phyloP scores from a whole-genome alignment of 1,139 yeast genomes.

The Diutina pseudorugosa region DNA sequence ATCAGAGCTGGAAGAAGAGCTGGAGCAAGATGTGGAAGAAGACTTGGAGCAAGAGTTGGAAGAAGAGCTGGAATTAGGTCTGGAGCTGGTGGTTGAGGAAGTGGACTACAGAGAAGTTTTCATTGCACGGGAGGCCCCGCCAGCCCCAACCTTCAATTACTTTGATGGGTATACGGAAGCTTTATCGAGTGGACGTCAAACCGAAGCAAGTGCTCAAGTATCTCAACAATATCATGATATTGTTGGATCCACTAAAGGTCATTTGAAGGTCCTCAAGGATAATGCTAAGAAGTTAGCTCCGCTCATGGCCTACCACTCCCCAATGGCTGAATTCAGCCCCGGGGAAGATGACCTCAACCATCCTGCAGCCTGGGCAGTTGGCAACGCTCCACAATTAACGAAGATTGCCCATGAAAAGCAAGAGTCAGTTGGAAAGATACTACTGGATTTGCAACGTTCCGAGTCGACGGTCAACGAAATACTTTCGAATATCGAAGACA shows the following conservation, averaged over 20 bases:
- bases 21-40: background rate
- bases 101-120: background rate
- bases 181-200: background rate
- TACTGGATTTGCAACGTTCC: background rate
- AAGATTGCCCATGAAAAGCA: background rate
- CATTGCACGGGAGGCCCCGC: background rate
- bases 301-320: background rate
- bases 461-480: background rate
- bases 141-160: background rate
- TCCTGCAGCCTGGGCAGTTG: background rate
- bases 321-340: background rate
- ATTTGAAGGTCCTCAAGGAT: background rate
- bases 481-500: background rate
- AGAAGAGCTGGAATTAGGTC: background rate
- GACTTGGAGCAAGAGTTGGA: background rate
- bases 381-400: background rate
- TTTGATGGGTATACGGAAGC: background rate
- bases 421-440: background rate
- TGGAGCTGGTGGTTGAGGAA: background rate
- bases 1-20: background rate
- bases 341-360: background rate
- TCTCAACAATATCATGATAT: background rate
- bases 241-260: background rate
- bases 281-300: background rate
- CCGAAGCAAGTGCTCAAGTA: background rate